Evolutionary conservation across 345 rosid genomes (phyloP), one percentile per base, ranked within the genome.

Genomic region (Turnera subulata): DNA sequence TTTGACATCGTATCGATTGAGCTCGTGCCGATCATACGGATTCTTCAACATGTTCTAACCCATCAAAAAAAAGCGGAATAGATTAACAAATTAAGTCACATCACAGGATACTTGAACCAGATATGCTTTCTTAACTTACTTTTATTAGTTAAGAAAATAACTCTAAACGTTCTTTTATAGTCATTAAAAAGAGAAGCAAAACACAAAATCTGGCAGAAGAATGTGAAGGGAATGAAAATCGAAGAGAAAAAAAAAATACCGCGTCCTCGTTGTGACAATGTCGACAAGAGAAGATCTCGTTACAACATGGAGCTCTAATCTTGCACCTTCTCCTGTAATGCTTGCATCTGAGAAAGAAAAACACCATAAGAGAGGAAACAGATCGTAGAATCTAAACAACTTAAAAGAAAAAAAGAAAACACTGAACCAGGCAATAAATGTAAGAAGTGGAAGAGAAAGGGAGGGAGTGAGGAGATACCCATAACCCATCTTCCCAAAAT

Each of bases 231-330:
- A 17, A 48, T 11, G 29, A 7, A 59, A 52, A 56, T 2, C 15
- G 19, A 53, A 20, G 23, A n/a, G 18, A 40, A 53, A 2, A 19
- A 1, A n/a, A 11, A 35, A 33, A 15, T 83, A 92, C 98, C 71
- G 79, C 67, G 39, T 79, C 81, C 75, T 89, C 97, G 62, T 89
- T 86, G 75, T 92, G 98, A 71, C 98, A 92, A 80, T 89, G 98
- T 52, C 97, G 93, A 74, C 97, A 92, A 56, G 72, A 50, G 64
- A 78, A 92, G 67, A 89, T 80, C 84, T 89, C 97, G 69, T 89
- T 86, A 81, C 98, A 92, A 51, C 97, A 92, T 5, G 95, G 91
- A 66, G 97, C 88, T 72, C 98, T 76, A 82, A 92, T 86, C 81
- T 21, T 66, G 72, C 98, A 92, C 68, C 98, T 86, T 71, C 98